Conservation (phyloP, 1,139 yeast genomes). For the Magnusiomyces tetraspermus region DNA sequence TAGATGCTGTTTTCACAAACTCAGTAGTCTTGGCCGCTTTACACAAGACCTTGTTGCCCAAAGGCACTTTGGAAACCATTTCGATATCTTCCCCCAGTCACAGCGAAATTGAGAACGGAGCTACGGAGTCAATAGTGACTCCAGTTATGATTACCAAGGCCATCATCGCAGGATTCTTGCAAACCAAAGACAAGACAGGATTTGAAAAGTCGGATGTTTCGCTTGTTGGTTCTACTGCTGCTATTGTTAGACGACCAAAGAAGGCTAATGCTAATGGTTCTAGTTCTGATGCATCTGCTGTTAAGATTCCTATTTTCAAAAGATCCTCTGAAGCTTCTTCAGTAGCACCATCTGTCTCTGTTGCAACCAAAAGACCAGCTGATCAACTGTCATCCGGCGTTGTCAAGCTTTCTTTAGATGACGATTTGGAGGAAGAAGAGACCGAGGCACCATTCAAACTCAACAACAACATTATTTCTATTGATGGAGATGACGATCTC, state of each 20-base stretch:
- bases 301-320: constrained; percentile 9
- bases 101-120: neutral
- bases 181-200: constrained; percentile 34
- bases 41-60: constrained; percentile 36
- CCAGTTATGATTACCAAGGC: constrained; percentile 43
- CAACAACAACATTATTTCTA: neutral
- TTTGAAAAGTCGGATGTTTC: constrained; percentile 38
- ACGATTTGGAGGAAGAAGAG: constrained; percentile 38
- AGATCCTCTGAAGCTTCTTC: constrained; percentile 10
- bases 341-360: constrained; percentile 1
- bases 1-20: constrained; percentile 36
- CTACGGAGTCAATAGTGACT: constrained; percentile 39
- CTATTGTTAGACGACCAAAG: constrained; percentile 6
- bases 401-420: constrained; percentile 33
- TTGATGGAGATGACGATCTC: constrained; percentile 39
- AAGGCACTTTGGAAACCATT: constrained; percentile 36
- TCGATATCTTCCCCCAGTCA: neutral
- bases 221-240: constrained; percentile 11
- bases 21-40: constrained; percentile 37
- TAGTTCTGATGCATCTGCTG: constrained; percentile 9
- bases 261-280: constrained; percentile 4
- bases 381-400: constrained; percentile 30
- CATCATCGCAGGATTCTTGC: constrained; percentile 53
- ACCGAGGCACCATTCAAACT: constrained; percentile 29
- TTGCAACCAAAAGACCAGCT: constrained; percentile 1